Percentiles rank a stretch among this genome's conserved stretches.
These are phyloP conservation scores for Circinella umbellata DNA, from an alignment of 371 early-diverging fungal species.

Conservation along the genomic window DNA sequence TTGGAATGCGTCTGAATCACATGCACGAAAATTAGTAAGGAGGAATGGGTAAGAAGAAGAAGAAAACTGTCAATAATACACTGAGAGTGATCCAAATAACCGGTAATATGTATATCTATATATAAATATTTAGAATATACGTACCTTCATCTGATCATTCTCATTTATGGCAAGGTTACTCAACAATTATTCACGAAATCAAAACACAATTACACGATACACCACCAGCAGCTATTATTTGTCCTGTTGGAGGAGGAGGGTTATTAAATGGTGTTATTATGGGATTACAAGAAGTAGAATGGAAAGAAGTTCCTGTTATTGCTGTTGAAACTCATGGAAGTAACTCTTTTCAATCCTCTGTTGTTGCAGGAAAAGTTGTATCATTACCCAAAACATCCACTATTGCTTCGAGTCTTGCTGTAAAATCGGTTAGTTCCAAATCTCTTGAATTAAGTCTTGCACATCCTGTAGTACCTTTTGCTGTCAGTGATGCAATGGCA, in stretches of 20 bases:
- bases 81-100: too few species aligned
- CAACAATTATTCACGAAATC: conserved; percentile 68
- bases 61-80: too few species aligned
- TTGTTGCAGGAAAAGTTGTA: conserved; percentile 62
- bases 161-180: conserved; percentile 66
- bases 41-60: conserved; percentile 43
- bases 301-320: conserved; percentile 71
- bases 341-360: conserved; percentile 71
- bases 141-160: conserved; percentile 71
- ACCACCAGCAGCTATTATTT: conserved; percentile 69
- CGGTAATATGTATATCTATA: not conserved
- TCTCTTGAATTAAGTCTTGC: conserved; percentile 60
- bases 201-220: conserved; percentile 60
- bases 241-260: conserved; percentile 77
- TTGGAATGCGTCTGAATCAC: conserved; percentile 60
- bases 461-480: conserved; percentile 66
- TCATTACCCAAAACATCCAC: conserved; percentile 58
- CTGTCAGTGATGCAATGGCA: conserved; percentile 67
- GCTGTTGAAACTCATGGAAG: conserved; percentile 80
- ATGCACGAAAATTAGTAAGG: conserved; percentile 56
- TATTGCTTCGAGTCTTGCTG: conserved; percentile 61
- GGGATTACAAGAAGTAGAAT: conserved; percentile 63
- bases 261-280: conserved; percentile 70
- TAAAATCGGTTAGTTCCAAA: conserved; percentile 54
- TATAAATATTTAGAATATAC: conserved; percentile 44